Percentiles rank a stretch among this genome's conserved stretches.
These are phyloP conservation scores for Pleurotus giganteus DNA, from an alignment of 768 basidiomycete species.

Conservation along the genomic window DNA sequence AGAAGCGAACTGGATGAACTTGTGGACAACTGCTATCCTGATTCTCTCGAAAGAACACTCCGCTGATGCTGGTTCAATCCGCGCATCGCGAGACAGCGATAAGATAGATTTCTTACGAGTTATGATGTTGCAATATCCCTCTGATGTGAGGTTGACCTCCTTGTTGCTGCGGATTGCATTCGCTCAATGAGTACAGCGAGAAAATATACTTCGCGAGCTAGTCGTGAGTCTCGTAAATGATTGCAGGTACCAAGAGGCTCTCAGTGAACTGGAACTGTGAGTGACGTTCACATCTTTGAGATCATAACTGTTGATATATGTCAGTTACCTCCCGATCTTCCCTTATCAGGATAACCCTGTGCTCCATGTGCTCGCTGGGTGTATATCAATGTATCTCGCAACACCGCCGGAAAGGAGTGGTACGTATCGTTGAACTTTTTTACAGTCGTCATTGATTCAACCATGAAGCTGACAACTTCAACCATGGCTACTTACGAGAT, in stretches of 20 bases:
- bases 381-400: slow-evolving; percentile 65
- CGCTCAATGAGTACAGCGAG: slow-evolving; percentile 47
- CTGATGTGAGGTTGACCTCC: slow-evolving; percentile 47
- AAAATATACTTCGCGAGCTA: slow-evolving; percentile 73
- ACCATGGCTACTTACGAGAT: slow-evolving; percentile 41
- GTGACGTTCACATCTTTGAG: slow-evolving; percentile 18
- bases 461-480: slow-evolving; percentile 18
- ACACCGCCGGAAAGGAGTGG: slow-evolving; percentile 28
- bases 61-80: slow-evolving; percentile 19
- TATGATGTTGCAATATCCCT: slow-evolving; percentile 69
- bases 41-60: slow-evolving; percentile 40
- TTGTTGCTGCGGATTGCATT: neutral
- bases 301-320: neutral
- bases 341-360: slow-evolving; percentile 83
- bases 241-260: slow-evolving; percentile 61
- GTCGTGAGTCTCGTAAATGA: slow-evolving; percentile 62
- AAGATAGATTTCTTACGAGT: slow-evolving; percentile 60
- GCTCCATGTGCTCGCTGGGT: slow-evolving; percentile 81
- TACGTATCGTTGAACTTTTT: slow-evolving; percentile 4
- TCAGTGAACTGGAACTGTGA: slow-evolving; percentile 86
- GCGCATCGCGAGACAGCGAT: slow-evolving; percentile 10
- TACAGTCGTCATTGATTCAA: neutral
- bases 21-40: slow-evolving; percentile 69
- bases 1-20: slow-evolving; percentile 69
- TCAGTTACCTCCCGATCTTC: slow-evolving; percentile 81